Evolutionary conservation across 73 alveolate genomes (phyloP).

Genomic region (Effrenium voratum): DNA sequence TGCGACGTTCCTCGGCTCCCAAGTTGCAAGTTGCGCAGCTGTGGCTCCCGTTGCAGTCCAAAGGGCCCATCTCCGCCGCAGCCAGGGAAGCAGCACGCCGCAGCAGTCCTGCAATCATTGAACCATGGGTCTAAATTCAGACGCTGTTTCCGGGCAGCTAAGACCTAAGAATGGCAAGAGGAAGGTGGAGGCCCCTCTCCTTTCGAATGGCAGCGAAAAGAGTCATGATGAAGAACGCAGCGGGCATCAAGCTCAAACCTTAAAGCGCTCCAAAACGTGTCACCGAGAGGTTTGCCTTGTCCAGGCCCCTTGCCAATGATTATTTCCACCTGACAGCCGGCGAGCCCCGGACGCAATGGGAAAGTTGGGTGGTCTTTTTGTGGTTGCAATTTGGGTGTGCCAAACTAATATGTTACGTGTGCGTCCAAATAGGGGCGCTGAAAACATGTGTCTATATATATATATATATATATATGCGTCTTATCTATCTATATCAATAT

Average conservation of each 20-base stretch:
- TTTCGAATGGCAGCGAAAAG: constrained; percentile 74
- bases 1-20: too few species aligned
- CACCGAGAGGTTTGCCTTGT: not conserved
- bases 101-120: constrained; percentile 23
- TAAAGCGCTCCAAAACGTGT: not conserved
- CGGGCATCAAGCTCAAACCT: constrained; percentile 75
- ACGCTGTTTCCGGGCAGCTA: not conserved
- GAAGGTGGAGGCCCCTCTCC: not conserved
- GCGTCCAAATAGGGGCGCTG: too few species aligned
- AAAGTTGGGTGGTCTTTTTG: too few species aligned
- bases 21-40: too few species aligned
- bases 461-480: too few species aligned
- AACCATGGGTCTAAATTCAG: not conserved
- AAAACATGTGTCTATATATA: too few species aligned
- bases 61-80: constrained; percentile 38
- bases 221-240: constrained; percentile 83
- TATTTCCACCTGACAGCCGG: constrained; percentile 40
- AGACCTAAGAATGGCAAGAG: not conserved
- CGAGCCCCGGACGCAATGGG: too few species aligned
- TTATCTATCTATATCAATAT: not conserved
- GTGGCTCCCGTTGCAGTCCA: too few species aligned
- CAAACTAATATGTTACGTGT: too few species aligned
- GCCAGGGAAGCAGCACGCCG: constrained; percentile 41
- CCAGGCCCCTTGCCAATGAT: constrained; percentile 5
- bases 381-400: too few species aligned